phyloP scores from a whole-genome alignment of 306 rosid genomes.

The Ormosia emarginata region DNA sequence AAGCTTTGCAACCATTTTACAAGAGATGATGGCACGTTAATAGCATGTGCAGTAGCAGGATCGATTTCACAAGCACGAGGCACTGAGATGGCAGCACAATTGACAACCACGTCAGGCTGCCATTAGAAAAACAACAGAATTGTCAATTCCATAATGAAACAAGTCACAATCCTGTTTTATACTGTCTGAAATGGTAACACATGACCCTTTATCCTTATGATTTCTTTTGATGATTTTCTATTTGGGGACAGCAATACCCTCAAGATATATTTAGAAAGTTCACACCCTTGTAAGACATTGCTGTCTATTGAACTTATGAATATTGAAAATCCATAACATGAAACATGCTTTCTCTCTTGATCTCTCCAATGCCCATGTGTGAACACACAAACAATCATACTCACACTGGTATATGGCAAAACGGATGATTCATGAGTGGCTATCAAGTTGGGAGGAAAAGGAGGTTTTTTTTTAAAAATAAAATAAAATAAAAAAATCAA shows the following conservation, averaged over 20 bases:
- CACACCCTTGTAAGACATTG: not conserved
- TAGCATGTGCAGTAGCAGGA: constrained; percentile 68
- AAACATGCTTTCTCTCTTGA: not conserved
- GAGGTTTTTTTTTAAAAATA: not conserved
- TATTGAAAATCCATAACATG: not conserved
- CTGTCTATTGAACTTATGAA: not conserved
- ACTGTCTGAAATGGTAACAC: not conserved
- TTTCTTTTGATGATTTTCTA: not conserved
- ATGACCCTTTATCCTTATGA: not conserved
- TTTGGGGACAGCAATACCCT: not conserved
- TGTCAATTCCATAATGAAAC: constrained; percentile 25
- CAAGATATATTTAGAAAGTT: not conserved
- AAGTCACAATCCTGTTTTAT: not conserved
- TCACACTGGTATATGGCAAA: not conserved
- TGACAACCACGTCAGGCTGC: constrained; percentile 89
- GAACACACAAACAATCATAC: not conserved
- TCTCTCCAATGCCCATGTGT: not conserved
- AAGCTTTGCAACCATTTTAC: constrained; percentile 71
- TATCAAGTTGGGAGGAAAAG: constrained; percentile 8
- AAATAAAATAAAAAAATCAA: not conserved
- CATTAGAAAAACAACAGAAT: constrained; percentile 20
- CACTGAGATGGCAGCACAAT: constrained; percentile 85
- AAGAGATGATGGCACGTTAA: constrained; percentile 81
- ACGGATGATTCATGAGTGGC: not conserved
- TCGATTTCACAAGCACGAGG: constrained; percentile 85